phyloP scores from a whole-genome alignment of 176 grass and related monocot species.

The Bromus sterilis region DNA sequence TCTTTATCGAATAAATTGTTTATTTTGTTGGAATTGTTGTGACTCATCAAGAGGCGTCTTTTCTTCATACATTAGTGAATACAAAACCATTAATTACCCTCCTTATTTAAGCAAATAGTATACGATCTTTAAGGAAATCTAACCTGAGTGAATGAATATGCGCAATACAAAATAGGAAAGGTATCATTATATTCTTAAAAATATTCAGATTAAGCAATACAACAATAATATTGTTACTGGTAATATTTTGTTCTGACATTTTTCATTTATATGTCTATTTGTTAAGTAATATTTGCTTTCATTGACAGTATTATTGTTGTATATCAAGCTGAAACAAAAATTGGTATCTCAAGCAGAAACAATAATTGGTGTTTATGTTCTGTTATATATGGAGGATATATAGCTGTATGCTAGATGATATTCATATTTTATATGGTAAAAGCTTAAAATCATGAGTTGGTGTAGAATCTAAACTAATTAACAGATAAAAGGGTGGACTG shows the following conservation, averaged over 20 bases:
- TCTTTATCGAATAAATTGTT: not conserved
- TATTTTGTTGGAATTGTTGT: not conserved
- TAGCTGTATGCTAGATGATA: not conserved
- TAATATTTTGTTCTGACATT: not conserved
- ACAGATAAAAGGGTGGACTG: not conserved
- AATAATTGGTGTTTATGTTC: not conserved
- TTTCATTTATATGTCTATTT: not conserved
- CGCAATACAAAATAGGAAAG: not conserved
- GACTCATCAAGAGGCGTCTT: not conserved
- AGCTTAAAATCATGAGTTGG: not conserved
- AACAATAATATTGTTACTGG: not conserved
- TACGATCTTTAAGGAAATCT: not conserved
- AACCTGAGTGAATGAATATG: not conserved
- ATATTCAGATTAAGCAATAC: not conserved
- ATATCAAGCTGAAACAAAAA: not conserved
- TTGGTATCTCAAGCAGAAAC: not conserved
- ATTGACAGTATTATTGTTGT: not conserved
- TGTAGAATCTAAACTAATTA: not conserved
- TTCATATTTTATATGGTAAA: not conserved
- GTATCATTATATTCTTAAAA: not conserved
- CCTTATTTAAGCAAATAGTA: not conserved
- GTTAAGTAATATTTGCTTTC: not conserved
- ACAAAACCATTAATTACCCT: not conserved
- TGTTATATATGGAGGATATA: not conserved
- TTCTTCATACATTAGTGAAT: not conserved